These are phyloP conservation scores for Mortierella sp. DNA, from an alignment of 371 early-diverging fungal species.

Conservation along the genomic window DNA sequence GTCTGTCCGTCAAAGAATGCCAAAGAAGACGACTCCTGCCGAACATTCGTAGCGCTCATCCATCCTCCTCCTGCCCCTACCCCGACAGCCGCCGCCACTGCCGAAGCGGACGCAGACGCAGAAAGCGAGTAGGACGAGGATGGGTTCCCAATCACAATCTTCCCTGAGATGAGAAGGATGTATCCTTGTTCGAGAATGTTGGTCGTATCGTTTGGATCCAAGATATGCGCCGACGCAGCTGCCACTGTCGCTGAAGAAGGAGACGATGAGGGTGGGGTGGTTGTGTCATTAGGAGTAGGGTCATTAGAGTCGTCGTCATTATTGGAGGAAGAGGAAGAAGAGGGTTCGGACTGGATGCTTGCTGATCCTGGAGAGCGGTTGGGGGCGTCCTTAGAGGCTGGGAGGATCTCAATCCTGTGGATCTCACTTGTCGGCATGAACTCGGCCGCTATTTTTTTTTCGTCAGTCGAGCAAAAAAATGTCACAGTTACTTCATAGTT, in stretches of 20 bases:
- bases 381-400: conserved; percentile 35
- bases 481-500: no score
- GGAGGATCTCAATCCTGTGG: conserved; percentile 38
- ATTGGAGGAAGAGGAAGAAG: conserved; percentile 7
- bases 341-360: background rate
- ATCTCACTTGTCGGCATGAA: conserved; percentile 47
- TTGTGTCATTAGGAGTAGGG: background rate
- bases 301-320: conserved; percentile 18
- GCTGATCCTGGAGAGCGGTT: conserved; percentile 14
- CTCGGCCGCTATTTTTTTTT: conserved; percentile 24
- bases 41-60: conserved; percentile 12
- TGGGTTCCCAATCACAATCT: conserved; percentile 31
- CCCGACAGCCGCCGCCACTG: background rate
- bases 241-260: background rate
- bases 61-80: background rate
- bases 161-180: conserved; percentile 41
- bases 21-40: conserved; percentile 57
- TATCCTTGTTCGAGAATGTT: conserved; percentile 46
- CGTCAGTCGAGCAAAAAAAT: background rate
- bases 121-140: conserved; percentile 29
- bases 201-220: conserved; percentile 35
- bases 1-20: conserved; percentile 74
- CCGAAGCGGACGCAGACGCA: conserved; percentile 15
- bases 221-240: background rate
- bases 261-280: background rate